Evolutionary conservation across 2,329 filamentous ascomycete species (phyloP), one percentile per base, ranked within the genome.

Genomic region (Alternaria conjuncta): DNA sequence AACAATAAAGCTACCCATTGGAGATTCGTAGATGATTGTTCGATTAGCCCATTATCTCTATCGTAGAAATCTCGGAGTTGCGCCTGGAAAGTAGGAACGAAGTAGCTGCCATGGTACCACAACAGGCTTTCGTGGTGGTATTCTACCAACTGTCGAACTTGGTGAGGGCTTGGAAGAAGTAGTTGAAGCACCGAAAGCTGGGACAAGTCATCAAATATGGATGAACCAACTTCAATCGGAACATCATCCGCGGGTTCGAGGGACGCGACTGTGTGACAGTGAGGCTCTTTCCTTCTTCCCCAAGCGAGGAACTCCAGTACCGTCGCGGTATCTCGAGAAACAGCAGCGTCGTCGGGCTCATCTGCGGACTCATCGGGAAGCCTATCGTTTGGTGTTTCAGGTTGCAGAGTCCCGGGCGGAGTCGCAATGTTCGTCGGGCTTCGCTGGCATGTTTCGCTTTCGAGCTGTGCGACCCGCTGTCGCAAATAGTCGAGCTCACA

Each of bases 231-330:
- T 50, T 78, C 74, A 15, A 78, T 63, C 30, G 76, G 63, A 21
- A 67, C 63, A 21, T 53, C 32, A 41, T 50, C 44, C 5, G 3
- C 64, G 57, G 66, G 70, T 44, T 66, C n/a, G 56, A 44, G 30
- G 5, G 36, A 59, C n/a, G 36, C 65, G 44, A 66, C 69, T 30
- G 50, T 32, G 43, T 61, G 56, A n/a, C 57, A 61, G 41, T 59
- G 21, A 23, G 63, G 64, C 41, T 84, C 79, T 67, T 84, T 84
- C 44, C 80, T 75, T 20, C 82, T 78, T 6, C 83, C 83, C 83
- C 83, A 84, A 1, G 82, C 82, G 4, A 84, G 49, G 15, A 84
- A 84, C 55, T 85, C 83, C 1, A 84, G 75, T 2, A 84, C 82
- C 2, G 82, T 82, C 2, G 81, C 82, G 1, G 82, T 82, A 71